Percentiles rank a stretch among this genome's conserved stretches.
These are phyloP conservation scores for Medicago ruthenica DNA, from an alignment of 306 rosid species.

Conservation along the genomic window DNA sequence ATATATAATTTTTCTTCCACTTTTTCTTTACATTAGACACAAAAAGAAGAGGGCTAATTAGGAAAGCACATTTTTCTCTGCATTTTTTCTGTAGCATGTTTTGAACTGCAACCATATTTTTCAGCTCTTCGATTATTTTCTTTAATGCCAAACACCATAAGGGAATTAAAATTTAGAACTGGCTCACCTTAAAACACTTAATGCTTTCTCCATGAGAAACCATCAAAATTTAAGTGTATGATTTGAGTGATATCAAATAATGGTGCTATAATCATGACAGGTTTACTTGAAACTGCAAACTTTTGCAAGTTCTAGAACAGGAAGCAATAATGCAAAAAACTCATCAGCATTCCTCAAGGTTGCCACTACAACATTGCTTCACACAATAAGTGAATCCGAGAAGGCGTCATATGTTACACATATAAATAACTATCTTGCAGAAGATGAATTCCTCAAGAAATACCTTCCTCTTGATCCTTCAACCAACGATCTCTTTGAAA, in stretches of 20 bases:
- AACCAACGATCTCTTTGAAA: conserved; percentile 87
- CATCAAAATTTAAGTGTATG: conserved; percentile 19
- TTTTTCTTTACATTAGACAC: neutral
- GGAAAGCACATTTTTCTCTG: neutral
- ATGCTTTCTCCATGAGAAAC: neutral
- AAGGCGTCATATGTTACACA: conserved; percentile 93
- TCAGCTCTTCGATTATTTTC: neutral
- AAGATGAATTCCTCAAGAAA: conserved; percentile 78
- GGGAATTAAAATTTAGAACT: neutral
- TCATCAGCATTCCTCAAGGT: conserved; percentile 93
- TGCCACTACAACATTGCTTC: conserved; percentile 96
- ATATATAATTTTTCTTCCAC: neutral
- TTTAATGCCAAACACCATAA: neutral
- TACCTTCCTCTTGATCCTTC: conserved; percentile 89
- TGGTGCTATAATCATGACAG: conserved; percentile 49
- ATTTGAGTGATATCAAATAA: conserved; percentile 2
- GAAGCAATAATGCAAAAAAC: conserved; percentile 70
- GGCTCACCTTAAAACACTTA: neutral
- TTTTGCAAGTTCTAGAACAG: conserved; percentile 76
- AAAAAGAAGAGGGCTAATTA: neutral
- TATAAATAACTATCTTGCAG: conserved; percentile 83
- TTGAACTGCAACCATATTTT: conserved; percentile 13
- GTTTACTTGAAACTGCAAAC: conserved; percentile 64
- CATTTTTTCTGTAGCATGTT: neutral
- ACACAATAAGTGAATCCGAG: conserved; percentile 98